Base-by-base conservation (phyloP, 495 filamentous ascomycete species). In the Talaromyces liani region DNA sequence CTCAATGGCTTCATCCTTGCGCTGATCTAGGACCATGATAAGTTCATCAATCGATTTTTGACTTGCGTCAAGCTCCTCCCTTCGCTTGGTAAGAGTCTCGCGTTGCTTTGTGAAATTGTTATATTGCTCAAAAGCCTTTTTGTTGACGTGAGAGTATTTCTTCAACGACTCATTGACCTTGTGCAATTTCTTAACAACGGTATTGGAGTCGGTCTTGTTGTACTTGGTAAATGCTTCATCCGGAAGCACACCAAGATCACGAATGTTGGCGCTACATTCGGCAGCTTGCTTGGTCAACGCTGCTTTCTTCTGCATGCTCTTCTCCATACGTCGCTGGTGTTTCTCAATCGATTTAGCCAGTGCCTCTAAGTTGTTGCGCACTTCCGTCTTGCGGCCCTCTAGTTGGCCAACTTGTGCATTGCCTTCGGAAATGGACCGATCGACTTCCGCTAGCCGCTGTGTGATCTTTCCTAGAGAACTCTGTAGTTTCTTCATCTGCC, bases 71-170 rank as follows among this genome's bases (percentile, higher is more conserved):
- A 99, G 85, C 72, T 98, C 94, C 65, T 86, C 82, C 18, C 92
- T 83, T 56, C 94, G 88, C 65, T 88, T 88, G 0, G 87, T 87
- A 7, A 99, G 80, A 4, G 85, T 86, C 56, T 96, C 91, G 5
- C 93, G 88, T 72, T 97, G 91, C 62, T 87, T 89, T 20, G 93
- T 97, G 75, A 98, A 98, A 75, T 86, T 95, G 76, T 92, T 93
- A 81, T 97, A 98, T 74, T 99, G 94, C 74, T 99, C 95, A 66
- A 97, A 96, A 0, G 94, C 94, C 74, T 99, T 99, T 78, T 98
- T 99, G 83, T 99, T 99, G 71, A 99, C 91, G 69, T 96, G 91
- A 36, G 89, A 89, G 79, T 93, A 98, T 71, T 97, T 96, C 77
- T 98, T 98, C 51, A 99, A 81, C 0, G 88, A 84, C 64, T 97